Base-by-base conservation (phyloP, 2,329 filamentous ascomycete species). In the Ascochyta koolunga region DNA sequence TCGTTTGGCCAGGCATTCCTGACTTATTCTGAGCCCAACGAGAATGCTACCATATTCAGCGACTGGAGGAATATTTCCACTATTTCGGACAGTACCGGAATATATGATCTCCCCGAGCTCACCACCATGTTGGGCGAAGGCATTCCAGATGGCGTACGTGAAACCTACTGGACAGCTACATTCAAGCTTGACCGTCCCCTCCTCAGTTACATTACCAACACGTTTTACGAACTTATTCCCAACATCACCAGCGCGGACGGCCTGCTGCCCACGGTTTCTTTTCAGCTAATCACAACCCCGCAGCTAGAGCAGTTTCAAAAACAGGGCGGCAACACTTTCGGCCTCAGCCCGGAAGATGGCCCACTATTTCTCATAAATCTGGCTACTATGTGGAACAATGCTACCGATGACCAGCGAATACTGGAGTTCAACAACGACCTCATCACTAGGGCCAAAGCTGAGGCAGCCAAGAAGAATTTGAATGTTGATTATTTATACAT, bases 401-500 rank as follows among this genome's bases (percentile, higher is more conserved):
- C 27, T 1, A 52, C 55, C 2, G 70, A 72, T 39, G 69, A 69
- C 32, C 43, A 49, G 1, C 54, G 60, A 10, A 62, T 73, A 36
- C 46, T 67, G 36, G 49, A 58, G 27, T 61, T 65, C 13, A 61
- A 58, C 39, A 58, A 63, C 25, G 62, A 61, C n/a, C 45, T 69
- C 36, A 58, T 58, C 18, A 33, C 58, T 25, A 50, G 49, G 13
- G 43, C 58, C 5, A 27, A 53, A 32, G 54, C 41, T 9, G 59
- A 62, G 19, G 62, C 61, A 4, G 54, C 37, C 6, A 53, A 45
- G 41, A 58, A 47, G 24, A 54, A 48, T 19, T 39, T 61, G 35
- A 48, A 53, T 16, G 51, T 53, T 24, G 56, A 67, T 33, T 61
- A 71, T 49, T 60, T 79, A 25, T 81, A 80, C 60, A 76, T 80